Evolutionary conservation across 345 rosid species (phyloP).

Genomic region (Orychophragmus violaceus): DNA sequence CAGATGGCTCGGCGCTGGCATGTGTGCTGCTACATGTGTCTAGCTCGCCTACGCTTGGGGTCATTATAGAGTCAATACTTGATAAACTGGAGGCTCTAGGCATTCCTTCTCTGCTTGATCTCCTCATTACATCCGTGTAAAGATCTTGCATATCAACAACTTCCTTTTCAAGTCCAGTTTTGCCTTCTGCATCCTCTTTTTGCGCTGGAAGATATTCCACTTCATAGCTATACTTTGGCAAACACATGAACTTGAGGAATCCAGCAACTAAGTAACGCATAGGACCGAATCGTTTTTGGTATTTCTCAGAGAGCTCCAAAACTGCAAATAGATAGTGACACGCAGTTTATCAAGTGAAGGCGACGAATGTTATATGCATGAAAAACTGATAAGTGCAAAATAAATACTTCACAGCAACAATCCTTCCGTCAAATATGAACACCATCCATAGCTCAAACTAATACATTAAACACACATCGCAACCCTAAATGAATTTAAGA

Average conservation of each 20-base stretch:
- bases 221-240: constrained; percentile 94
- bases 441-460: too few relatives aligned
- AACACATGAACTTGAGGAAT: constrained; percentile 84
- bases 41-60: constrained; percentile 75
- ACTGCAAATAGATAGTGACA: constrained; percentile 48
- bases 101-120: constrained; percentile 69
- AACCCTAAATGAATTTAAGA: background rate
- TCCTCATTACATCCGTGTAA: constrained; percentile 75
- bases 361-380: background rate
- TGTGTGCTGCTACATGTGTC: constrained; percentile 70
- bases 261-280: constrained; percentile 97
- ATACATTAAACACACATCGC: too few relatives aligned
- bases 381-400: background rate
- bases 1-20: constrained; percentile 90
- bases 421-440: background rate
- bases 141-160: constrained; percentile 70
- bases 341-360: background rate
- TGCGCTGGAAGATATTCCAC: constrained; percentile 89
- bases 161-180: constrained; percentile 41
- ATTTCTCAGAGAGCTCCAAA: constrained; percentile 90
- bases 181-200: constrained; percentile 63
- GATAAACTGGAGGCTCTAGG: constrained; percentile 98
- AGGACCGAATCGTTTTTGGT: constrained; percentile 92
- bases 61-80: constrained; percentile 93
- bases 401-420: background rate